Evolutionary conservation across 306 rosid genomes (phyloP).

Genomic region (Trichosanthes cucumerina): DNA sequence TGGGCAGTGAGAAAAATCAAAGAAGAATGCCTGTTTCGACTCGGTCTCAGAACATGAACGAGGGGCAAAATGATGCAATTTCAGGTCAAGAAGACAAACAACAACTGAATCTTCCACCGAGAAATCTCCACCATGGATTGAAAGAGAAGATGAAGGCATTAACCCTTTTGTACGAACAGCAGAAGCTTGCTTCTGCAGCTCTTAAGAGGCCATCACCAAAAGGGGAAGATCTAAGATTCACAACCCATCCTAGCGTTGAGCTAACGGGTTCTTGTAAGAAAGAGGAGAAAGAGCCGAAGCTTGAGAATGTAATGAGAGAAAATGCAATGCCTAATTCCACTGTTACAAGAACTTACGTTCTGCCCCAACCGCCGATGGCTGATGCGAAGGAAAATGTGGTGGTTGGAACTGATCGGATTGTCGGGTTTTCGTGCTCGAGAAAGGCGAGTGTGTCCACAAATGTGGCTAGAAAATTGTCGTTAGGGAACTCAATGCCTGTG

Average conservation of each 20-base stretch:
- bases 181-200: conserved; percentile 59
- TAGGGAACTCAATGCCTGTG: conserved; percentile 19
- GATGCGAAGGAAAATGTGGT: conserved; percentile 50
- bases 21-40: conserved; percentile 80
- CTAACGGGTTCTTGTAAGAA: conserved; percentile 22
- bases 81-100: conserved; percentile 25
- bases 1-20: conserved; percentile 1
- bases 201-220: conserved; percentile 32
- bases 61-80: conserved; percentile 22
- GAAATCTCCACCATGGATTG: conserved; percentile 83
- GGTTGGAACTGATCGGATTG: conserved; percentile 38
- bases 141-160: conserved; percentile 83
- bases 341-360: conserved; percentile 47
- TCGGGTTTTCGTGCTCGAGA: conserved; percentile 53
- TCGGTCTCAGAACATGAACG: conserved; percentile 43
- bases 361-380: conserved; percentile 39
- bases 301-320: conserved; percentile 47
- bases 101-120: conserved; percentile 14
- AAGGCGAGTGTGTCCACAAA: conserved; percentile 19
- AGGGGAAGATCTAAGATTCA: conserved; percentile 23
- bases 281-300: conserved; percentile 21
- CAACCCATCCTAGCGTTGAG: conserved; percentile 25
- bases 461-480: conserved; percentile 62
- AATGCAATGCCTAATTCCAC: conserved; percentile 48
- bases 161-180: conserved; percentile 78